These are phyloP conservation scores for Aaosphaeria arxii DNA, from an alignment of 2,329 filamentous ascomycete genomes.

Conservation along the genomic window DNA sequence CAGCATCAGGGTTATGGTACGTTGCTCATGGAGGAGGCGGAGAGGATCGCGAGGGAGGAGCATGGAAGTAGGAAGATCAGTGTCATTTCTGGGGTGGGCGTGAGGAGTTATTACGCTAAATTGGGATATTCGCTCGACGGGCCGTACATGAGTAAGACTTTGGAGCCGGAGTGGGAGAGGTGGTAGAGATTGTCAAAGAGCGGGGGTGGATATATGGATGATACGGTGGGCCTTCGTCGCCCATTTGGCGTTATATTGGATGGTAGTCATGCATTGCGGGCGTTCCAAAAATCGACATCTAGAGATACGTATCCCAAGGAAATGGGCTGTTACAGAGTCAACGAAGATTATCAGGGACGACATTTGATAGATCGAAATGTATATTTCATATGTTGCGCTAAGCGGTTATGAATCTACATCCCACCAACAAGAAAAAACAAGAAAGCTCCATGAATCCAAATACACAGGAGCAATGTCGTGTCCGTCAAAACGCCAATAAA, in stretches of 20 bases:
- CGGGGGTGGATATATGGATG: not conserved
- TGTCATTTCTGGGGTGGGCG: constrained; percentile 96
- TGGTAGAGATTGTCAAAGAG: constrained; percentile 14
- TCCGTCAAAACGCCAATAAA: no score
- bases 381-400: no score
- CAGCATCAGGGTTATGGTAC: constrained; percentile 98
- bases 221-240: not conserved
- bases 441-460: no score
- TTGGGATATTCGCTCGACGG: constrained; percentile 93
- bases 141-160: constrained; percentile 58
- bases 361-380: no score
- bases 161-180: constrained; percentile 33
- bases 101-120: constrained; percentile 90
- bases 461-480: no score
- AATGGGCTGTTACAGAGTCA: no score
- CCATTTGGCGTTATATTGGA: not conserved
- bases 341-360: no score
- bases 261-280: constrained; percentile 6
- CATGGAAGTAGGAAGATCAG: constrained; percentile 93
- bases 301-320: no score
- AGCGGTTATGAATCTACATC: no score
- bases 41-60: constrained; percentile 90
- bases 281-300: not conserved
- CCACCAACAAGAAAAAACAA: no score
- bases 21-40: constrained; percentile 94